Base-by-base conservation (phyloP, 495 filamentous ascomycete species). In the Letharia lupina region DNA sequence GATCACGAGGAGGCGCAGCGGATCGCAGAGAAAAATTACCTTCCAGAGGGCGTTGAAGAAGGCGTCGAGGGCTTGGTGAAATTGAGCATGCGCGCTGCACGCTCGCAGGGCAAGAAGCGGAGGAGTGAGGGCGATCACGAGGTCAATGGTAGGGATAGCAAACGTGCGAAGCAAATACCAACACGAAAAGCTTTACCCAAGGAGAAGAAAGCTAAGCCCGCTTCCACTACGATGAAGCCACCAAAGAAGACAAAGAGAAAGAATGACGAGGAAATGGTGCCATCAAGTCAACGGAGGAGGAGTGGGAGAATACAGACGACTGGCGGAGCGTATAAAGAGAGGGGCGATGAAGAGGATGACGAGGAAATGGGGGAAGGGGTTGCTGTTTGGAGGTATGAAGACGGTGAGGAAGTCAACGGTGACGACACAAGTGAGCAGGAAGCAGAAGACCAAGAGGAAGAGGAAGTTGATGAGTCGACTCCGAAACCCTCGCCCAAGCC, bases 41-140 rank as follows among this genome's bases (percentile, higher is more conserved):
- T 96, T 3, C 88, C 91, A 1, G 88, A 92, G 42, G 88, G 87
- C n/a, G 76, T 95, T 44, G 88, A 91, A n/a, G 88, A 91, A 52
- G 74, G 81, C 61, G 77, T 94, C 9, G 91, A 96, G 63, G 83
- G 84, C 16, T 75, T 92, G 28, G 84, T 89, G 12, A 75, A 75
- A 41, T 70, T 68, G 42, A 76, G 71, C 18, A 77, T 83, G 78
- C 77, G 74, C 41, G 69, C 68, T 28, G 78, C 28, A 61, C 66
- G 68, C 10, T 76, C 73, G 33, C 72, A 76, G 10, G 63, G 67
- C 28, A 83, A 79, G 70, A 83, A 83, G 73, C 75, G 81, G 54
- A 83, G 82, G 70, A 76, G 77, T 52, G 79, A 84, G 35, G 77
- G 71, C 61, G 73, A 75, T 5, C 77, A 77, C 4, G 50, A 60